Conservation (phyloP, 805 yeast species). For the Candida pseudofarinosa region DNA sequence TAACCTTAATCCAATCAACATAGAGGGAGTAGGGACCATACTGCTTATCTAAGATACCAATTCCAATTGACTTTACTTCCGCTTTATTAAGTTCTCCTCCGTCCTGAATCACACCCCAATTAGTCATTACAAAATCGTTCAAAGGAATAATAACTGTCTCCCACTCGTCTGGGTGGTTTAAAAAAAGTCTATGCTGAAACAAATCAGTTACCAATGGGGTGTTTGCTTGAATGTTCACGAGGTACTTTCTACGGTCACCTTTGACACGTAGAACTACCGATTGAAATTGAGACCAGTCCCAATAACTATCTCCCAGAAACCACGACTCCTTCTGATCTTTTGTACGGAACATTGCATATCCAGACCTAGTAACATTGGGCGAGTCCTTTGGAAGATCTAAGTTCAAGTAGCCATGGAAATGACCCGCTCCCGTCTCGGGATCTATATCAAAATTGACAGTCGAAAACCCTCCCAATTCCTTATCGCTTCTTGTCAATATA, state of each 20-base stretch:
- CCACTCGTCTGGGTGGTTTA: constrained; percentile 73
- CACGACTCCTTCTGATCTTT: constrained; percentile 53
- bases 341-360: constrained; percentile 84
- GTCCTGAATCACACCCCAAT: constrained; percentile 63
- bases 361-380: constrained; percentile 63
- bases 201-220: constrained; percentile 73
- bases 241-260: constrained; percentile 69
- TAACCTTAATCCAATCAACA: constrained; percentile 69
- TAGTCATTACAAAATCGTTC: constrained; percentile 76
- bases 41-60: constrained; percentile 73
- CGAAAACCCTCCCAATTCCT: constrained; percentile 76
- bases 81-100: constrained; percentile 56
- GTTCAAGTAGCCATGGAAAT: constrained; percentile 57
- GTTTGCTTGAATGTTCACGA: constrained; percentile 78
- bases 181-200: constrained; percentile 75
- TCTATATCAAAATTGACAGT: constrained; percentile 51
- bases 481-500: constrained; percentile 63
- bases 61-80: constrained; percentile 67
- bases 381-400: constrained; percentile 60
- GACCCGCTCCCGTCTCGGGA: constrained; percentile 29
- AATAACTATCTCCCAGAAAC: constrained; percentile 46
- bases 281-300: constrained; percentile 68
- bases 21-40: constrained; percentile 71
- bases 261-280: constrained; percentile 67
- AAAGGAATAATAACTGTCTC: constrained; percentile 78